Conservation (phyloP, 495 filamentous ascomycete genomes). For the Hypoxylon intermedium region DNA sequence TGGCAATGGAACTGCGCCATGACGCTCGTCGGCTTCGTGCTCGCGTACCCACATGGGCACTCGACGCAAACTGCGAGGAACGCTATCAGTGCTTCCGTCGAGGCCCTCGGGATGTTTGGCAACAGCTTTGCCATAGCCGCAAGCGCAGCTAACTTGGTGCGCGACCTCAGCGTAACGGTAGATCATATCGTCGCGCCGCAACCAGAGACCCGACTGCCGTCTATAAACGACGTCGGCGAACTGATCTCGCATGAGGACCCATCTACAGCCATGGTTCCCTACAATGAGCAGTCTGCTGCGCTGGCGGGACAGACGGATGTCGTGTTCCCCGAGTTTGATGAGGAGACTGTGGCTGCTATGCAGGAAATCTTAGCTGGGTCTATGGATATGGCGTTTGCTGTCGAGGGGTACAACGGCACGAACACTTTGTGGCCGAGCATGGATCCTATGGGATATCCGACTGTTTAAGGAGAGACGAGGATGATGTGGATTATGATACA, state of each 20-base stretch:
- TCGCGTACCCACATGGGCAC: slow-evolving; percentile 48
- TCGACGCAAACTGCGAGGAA: slow-evolving; percentile 43
- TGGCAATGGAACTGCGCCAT: slow-evolving; percentile 62
- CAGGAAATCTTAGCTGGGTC: slow-evolving; percentile 20
- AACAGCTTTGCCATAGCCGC: slow-evolving; percentile 52
- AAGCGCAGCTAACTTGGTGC: slow-evolving; percentile 50
- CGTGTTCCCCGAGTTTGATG: slow-evolving; percentile 12
- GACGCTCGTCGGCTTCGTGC: slow-evolving; percentile 56
- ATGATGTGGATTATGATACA: no score
- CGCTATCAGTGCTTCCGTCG: slow-evolving; percentile 49
- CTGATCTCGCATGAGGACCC: background rate
- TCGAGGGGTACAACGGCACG: slow-evolving; percentile 18
- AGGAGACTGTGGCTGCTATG: slow-evolving; percentile 22
- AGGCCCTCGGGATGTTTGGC: slow-evolving; percentile 54
- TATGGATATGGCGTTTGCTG: slow-evolving; percentile 23
- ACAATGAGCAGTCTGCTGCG: background rate
- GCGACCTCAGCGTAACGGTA: slow-evolving; percentile 22
- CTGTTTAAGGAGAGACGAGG: no score
- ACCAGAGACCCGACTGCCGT: background rate
- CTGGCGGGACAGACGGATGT: background rate
- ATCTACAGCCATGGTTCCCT: background rate
- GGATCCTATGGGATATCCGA: background rate
- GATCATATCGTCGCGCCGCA: slow-evolving; percentile 18
- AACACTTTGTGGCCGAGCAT: slow-evolving; percentile 18
- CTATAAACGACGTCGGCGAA: background rate